Conservation (phyloP, 208 protist genomes). For the Endotrypanum monterogeii region DNA sequence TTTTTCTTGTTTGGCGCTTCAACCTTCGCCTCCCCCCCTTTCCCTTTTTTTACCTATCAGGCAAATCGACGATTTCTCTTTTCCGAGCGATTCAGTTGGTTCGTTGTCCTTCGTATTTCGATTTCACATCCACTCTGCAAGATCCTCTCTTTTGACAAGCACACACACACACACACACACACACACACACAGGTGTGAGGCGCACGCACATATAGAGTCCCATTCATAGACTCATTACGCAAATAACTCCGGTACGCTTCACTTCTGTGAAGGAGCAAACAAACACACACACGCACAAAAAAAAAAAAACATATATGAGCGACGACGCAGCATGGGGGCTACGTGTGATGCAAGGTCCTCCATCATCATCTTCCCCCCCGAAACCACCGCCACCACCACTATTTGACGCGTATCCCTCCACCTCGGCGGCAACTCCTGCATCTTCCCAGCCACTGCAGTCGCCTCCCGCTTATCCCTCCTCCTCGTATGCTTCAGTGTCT, state of each 20-base stretch:
- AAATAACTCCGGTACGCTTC: not conserved
- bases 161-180: not conserved
- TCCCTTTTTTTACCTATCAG: too few species aligned
- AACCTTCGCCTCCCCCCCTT: not conserved
- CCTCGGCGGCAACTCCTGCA: not conserved
- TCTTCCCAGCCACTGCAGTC: conserved; percentile 1
- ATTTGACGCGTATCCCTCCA: not conserved
- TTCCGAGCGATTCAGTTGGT: not conserved
- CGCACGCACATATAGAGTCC: not conserved
- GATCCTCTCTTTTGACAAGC: not conserved
- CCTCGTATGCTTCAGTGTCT: not conserved
- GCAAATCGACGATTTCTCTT: too few species aligned
- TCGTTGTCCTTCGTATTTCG: not conserved
- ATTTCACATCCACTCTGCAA: not conserved
- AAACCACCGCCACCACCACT: not conserved
- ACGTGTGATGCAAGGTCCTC: conserved; percentile 15
- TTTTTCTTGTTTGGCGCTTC: not conserved
- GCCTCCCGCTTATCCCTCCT: not conserved
- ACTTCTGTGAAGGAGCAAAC: not conserved
- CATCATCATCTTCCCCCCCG: not conserved
- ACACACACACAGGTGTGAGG: not conserved
- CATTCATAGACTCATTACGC: not conserved
- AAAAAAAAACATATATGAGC: too few species aligned
- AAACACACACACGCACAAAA: too few species aligned
- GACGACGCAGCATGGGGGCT: conserved; percentile 30